A percentile compares a stretch with the other conserved stretches of the same genome.
Evolutionary conservation across 305 asterid genomes (phyloP).

Genomic region (Petunia hybrid): DNA sequence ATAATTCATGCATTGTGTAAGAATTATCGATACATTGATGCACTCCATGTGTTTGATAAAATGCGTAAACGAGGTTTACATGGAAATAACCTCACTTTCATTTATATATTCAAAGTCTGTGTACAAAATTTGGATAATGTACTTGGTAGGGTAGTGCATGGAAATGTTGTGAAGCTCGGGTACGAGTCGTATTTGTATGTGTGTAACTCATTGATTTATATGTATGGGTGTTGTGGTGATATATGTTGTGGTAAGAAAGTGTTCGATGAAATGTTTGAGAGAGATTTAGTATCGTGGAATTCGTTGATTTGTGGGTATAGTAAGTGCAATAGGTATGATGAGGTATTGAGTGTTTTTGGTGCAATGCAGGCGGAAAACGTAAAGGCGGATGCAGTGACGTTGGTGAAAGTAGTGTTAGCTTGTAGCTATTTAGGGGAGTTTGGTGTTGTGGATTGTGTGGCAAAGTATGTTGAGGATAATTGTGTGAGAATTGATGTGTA

Average conservation of each 20-base stretch:
- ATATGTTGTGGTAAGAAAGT: conserved; percentile 48
- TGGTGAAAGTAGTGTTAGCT: conserved; percentile 76
- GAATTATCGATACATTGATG: conserved; percentile 49
- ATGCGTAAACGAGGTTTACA: conserved; percentile 64
- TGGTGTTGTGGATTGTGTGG: conserved; percentile 50
- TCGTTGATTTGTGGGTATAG: conserved; percentile 79
- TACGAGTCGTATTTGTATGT: conserved; percentile 66
- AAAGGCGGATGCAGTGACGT: conserved; percentile 68
- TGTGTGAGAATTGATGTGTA: conserved; percentile 57
- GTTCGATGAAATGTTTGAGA: conserved; percentile 69
- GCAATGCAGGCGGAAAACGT: conserved; percentile 54
- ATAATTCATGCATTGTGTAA: conserved; percentile 58
- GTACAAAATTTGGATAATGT: conserved; percentile 43
- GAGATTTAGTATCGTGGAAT: conserved; percentile 83
- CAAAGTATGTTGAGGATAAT: conserved; percentile 53
- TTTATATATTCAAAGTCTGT: conserved; percentile 60
- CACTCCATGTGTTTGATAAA: conserved; percentile 60
- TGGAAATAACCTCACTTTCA: conserved; percentile 70
- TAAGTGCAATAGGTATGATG: conserved; percentile 50
- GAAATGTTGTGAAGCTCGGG: conserved; percentile 65
- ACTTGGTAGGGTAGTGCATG: conserved; percentile 55
- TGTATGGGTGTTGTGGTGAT: conserved; percentile 71
- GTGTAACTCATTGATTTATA: conserved; percentile 65
- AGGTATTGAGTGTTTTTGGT: conserved; percentile 59
- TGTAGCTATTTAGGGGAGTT: conserved; percentile 55